Conservation (phyloP, 768 basidiomycete species). For the Butyriboletus loyo region DNA sequence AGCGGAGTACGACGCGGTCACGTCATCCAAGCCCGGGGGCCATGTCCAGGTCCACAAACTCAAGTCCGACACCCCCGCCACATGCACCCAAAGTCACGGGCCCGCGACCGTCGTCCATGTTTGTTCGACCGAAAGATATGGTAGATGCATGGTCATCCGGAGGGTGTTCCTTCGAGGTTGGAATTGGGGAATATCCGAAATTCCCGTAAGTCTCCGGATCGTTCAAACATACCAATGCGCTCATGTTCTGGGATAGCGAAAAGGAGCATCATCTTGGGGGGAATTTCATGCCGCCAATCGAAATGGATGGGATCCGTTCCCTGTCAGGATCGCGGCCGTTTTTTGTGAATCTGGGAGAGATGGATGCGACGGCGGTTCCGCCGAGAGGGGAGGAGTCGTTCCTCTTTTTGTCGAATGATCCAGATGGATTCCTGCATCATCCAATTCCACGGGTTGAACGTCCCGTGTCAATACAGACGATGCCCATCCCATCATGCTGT, state of each 20-base stretch:
- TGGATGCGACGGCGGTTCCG: slow-evolving; percentile 25
- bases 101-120: slow-evolving; percentile 16
- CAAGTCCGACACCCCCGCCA: not conserved
- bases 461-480: slow-evolving; percentile 32
- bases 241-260: slow-evolving; percentile 5
- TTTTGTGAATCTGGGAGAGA: slow-evolving; percentile 39
- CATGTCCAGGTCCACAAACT: not conserved
- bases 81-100: not conserved
- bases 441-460: slow-evolving; percentile 25
- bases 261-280: not conserved
- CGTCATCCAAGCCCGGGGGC: not conserved
- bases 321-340: slow-evolving; percentile 43
- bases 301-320: slow-evolving; percentile 41
- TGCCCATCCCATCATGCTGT: slow-evolving; percentile 30
- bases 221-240: not conserved
- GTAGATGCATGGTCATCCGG: slow-evolving; percentile 3
- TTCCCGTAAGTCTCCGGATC: slow-evolving; percentile 14
- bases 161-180: slow-evolving; percentile 1
- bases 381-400: slow-evolving; percentile 41
- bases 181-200: not conserved
- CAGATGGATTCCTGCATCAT: slow-evolving; percentile 21
- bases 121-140: slow-evolving; percentile 9
- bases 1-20: slow-evolving; percentile 1
- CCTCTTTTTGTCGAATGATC: slow-evolving; percentile 39
- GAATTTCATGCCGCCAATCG: slow-evolving; percentile 2